Evolutionary conservation across 495 filamentous ascomycete species (phyloP).

Genomic region (Podospora didyma): DNA sequence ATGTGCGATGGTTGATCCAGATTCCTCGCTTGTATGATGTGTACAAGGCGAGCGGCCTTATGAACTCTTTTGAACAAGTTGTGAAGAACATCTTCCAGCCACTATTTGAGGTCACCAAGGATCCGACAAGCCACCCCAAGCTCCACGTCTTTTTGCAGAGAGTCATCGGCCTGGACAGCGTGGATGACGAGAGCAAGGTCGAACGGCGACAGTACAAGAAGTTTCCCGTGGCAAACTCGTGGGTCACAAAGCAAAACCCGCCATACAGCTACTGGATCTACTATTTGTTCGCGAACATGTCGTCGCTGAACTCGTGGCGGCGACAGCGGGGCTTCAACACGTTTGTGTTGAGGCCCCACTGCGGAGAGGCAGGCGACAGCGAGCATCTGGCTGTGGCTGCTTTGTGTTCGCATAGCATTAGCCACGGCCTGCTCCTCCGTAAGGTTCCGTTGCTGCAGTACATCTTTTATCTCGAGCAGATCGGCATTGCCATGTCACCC

Average conservation of each 20-base stretch:
- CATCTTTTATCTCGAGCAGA: conserved; percentile 95
- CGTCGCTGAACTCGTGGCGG: conserved; percentile 86
- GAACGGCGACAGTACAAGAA: conserved; percentile 89
- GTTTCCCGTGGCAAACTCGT: conserved; percentile 83
- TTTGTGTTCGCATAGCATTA: conserved; percentile 95
- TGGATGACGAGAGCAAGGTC: conserved; percentile 96
- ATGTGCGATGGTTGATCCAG: conserved; percentile 96
- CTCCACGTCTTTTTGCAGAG: conserved; percentile 92
- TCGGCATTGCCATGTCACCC: conserved; percentile 98
- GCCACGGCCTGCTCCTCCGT: conserved; percentile 85
- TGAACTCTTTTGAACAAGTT: conserved; percentile 86
- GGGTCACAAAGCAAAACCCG: conserved; percentile 90
- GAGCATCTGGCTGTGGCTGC: conserved; percentile 92
- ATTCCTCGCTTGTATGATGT: conserved; percentile 93
- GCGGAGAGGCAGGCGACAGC: conserved; percentile 93
- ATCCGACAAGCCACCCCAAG: conserved; percentile 83
- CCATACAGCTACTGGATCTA: conserved; percentile 99
- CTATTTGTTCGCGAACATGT: conserved; percentile 91
- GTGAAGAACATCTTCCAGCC: conserved; percentile 91
- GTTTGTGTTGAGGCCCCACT: conserved; percentile 89
- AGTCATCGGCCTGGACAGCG: conserved; percentile 94
- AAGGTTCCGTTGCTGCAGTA: conserved; percentile 96
- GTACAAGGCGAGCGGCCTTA: conserved; percentile 81
- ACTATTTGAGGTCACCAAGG: conserved; percentile 87
- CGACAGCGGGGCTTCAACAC: conserved; percentile 93